A percentile compares a stretch with the other conserved stretches of the same genome.
Evolutionary conservation across 805 yeast genomes (phyloP).

Genomic region (Zygoascus flipseniorum): DNA sequence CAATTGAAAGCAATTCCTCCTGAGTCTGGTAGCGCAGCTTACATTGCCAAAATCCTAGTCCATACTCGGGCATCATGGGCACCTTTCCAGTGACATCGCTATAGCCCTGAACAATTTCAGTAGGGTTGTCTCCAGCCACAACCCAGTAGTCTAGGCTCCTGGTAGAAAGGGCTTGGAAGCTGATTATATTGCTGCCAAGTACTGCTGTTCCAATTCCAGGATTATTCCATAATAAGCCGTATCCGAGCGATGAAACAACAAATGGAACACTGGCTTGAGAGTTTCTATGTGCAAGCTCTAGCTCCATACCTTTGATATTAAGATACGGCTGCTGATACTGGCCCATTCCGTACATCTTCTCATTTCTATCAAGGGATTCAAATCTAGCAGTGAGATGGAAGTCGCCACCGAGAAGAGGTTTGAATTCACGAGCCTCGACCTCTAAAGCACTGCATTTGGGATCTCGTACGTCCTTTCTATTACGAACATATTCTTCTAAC

Average conservation of each 20-base stretch:
- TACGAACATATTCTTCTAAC: constrained; percentile 14
- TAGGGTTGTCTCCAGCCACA: constrained; percentile 16
- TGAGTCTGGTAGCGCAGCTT: constrained; percentile 16
- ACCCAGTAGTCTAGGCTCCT: constrained; percentile 12
- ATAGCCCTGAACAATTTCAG: constrained; percentile 13
- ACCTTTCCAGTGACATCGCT: constrained; percentile 16
- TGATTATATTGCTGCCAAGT: constrained; percentile 15
- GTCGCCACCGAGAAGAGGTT: constrained; percentile 8
- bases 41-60: constrained; percentile 18
- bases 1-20: constrained; percentile 15
- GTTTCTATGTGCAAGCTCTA: constrained; percentile 16
- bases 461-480: constrained; percentile 13
- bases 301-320: constrained; percentile 13
- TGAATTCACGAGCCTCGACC: constrained; percentile 17
- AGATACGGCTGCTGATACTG: constrained; percentile 17
- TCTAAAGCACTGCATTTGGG: constrained; percentile 14
- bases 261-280: constrained; percentile 18
- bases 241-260: constrained; percentile 14
- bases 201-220: constrained; percentile 16
- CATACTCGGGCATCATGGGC: constrained; percentile 16
- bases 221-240: constrained; percentile 16
- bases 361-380: constrained; percentile 11
- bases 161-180: constrained; percentile 15
- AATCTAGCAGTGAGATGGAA: constrained; percentile 11
- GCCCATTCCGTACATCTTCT: constrained; percentile 18